These are phyloP conservation scores for Didymellaceae sp. DNA, from an alignment of 2,329 filamentous ascomycete genomes.

Conservation along the genomic window DNA sequence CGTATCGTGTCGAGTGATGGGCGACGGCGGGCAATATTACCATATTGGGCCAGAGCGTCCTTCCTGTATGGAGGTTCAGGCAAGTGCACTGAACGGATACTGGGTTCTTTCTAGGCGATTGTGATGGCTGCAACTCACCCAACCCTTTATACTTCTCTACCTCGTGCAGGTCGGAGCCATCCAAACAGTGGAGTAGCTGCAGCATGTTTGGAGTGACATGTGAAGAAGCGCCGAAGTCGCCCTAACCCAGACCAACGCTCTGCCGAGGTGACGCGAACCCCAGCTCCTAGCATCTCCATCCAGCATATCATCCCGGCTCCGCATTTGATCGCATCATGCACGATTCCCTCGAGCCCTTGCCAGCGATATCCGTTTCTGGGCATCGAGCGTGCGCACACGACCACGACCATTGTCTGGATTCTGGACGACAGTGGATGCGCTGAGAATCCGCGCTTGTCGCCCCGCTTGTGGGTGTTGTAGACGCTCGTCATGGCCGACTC, in stretches of 20 bases:
- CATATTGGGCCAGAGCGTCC: neutral
- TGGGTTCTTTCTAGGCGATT: too few relatives aligned
- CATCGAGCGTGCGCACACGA: neutral
- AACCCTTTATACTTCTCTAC: too few relatives aligned
- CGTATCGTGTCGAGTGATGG: neutral
- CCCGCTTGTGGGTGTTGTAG: slow-evolving; percentile 20
- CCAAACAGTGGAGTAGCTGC: too few relatives aligned
- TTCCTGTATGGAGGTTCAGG: neutral
- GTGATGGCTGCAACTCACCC: too few relatives aligned
- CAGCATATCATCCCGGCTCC: slow-evolving; percentile 15
- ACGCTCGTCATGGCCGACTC: slow-evolving; percentile 49
- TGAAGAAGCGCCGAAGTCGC: slow-evolving; percentile 2
- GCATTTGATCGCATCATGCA: slow-evolving; percentile 27
- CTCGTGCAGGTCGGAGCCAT: too few relatives aligned
- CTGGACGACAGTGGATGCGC: slow-evolving; percentile 18
- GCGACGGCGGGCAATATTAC: neutral
- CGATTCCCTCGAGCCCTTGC: slow-evolving; percentile 1
- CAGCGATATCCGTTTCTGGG: neutral
- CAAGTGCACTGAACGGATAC: too few relatives aligned
- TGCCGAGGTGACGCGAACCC: slow-evolving; percentile 8
- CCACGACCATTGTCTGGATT: too few relatives aligned
- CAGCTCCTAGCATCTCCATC: slow-evolving; percentile 9
- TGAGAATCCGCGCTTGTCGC: slow-evolving; percentile 21
- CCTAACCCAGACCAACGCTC: too few relatives aligned
- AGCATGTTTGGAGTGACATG: neutral